Evolutionary conservation across 2,329 filamentous ascomycete genomes (phyloP), one percentile per base, ranked within the genome.

Genomic region (Cytospora chrysosperma): DNA sequence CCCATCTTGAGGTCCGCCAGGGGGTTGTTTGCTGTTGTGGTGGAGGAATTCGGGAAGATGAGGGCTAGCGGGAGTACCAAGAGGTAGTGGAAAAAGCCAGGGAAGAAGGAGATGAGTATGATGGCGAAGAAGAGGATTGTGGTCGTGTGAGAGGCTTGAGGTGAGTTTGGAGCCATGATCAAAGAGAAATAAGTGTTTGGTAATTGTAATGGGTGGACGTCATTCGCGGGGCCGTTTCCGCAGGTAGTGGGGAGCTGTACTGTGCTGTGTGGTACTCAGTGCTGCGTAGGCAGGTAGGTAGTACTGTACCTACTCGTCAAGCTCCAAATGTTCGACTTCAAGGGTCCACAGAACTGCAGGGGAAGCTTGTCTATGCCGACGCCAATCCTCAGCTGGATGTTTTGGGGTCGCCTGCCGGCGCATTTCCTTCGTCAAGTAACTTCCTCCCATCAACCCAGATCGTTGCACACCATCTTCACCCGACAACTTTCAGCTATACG

Each of bases 61-160:
- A 82, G 69, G 27, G 71, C 69, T 28, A 85, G 73, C 0, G 83
- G 83, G 0, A 83, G 67, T 1, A 78, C 78, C 77, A 78, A 83
- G 65, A 85, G 65, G 67, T 76, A 75, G 71, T 87, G 82, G 65
- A 86, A 86, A 27, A 80, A 64, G 0, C 73, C 71, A 0, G 85
- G 84, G 68, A 86, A 87, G 64, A 87, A 75, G 30, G 78, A 73
- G 51, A 85, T 40, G 17, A 85, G 71, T 40, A 87, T 75, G 13
- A 85, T 61, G n/a, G 79, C 59, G 59, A 82, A 68, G 10, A 86
- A 74, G 51, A 80, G 70, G 30, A 83, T 68, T 8, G 79, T 82
- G 51, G 75, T 78, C 17, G 65, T 67, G 56, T 67, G 65, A 27
- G 65, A 65, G 59, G 65, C 65, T 60, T 67, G 65, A 30, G 65